phyloP scores from a whole-genome alignment of 257 asterid genomes.

The Nicotiana noctiflora region DNA sequence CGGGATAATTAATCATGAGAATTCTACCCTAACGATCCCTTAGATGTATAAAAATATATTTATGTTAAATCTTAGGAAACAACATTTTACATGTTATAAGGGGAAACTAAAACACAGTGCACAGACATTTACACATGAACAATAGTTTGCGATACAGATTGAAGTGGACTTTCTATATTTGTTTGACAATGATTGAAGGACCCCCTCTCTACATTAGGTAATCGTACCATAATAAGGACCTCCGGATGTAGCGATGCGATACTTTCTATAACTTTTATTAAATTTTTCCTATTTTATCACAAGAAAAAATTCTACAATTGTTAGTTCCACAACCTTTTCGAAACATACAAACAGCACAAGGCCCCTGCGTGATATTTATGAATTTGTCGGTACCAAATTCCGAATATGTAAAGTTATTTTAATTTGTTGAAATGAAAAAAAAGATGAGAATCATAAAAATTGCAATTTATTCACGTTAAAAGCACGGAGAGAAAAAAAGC shows the following conservation, averaged over 20 bases:
- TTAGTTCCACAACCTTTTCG: background rate
- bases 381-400: background rate
- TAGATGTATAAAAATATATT: too few relatives aligned
- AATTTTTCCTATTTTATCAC: background rate
- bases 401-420: background rate
- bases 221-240: background rate
- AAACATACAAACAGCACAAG: background rate
- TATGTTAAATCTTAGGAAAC: too few relatives aligned
- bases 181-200: background rate
- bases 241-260: background rate
- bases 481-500: too few relatives aligned
- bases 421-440: background rate
- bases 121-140: background rate
- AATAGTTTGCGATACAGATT: background rate
- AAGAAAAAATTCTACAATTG: background rate
- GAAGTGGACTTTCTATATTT: background rate
- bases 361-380: background rate
- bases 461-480: background rate
- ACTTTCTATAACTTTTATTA: background rate
- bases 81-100: background rate
- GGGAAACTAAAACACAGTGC: background rate
- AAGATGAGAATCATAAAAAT: background rate
- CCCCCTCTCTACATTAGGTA: background rate
- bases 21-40: too few relatives aligned
- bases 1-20: too few relatives aligned